A percentile compares a stretch with the other conserved stretches of the same genome.
Conservation (phyloP, 192 early-diverging fungal genomes). For the Funneliformis mosseae region DNA sequence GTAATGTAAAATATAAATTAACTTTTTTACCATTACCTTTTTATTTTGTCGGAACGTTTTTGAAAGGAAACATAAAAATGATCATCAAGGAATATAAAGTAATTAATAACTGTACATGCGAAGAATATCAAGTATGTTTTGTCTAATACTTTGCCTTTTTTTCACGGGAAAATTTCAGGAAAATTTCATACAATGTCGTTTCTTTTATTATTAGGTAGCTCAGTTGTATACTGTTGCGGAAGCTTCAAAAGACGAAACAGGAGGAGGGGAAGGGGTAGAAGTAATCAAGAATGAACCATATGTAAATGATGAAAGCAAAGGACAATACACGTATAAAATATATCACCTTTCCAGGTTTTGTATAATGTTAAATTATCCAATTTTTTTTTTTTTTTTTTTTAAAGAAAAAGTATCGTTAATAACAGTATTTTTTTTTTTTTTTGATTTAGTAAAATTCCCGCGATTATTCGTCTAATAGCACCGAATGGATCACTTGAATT, state of each 20-base stretch:
- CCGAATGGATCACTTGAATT: constrained; percentile 68
- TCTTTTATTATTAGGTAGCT: constrained; percentile 46
- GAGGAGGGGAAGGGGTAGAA: constrained; percentile 81
- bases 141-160: constrained; percentile 19
- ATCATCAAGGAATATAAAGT: constrained; percentile 78
- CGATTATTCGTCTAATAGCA: constrained; percentile 60
- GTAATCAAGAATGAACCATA: constrained; percentile 78
- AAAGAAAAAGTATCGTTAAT: neutral
- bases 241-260: constrained; percentile 76
- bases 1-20: too few relatives aligned
- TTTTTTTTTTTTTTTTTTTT: neutral
- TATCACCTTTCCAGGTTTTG: constrained; percentile 51
- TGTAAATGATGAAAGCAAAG: constrained; percentile 69
- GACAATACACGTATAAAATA: constrained; percentile 83
- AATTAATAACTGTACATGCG: constrained; percentile 73
- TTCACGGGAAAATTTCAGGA: neutral
- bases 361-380: neutral
- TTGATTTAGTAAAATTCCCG: constrained; percentile 59
- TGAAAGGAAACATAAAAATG: constrained; percentile 49
- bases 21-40: neutral
- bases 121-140: constrained; percentile 64
- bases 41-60: neutral
- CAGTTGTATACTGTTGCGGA: constrained; percentile 77
- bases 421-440: constrained; percentile 19
- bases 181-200: neutral